phyloP scores from a whole-genome alignment of 768 basidiomycete species.

The Cytidiella melzeri region DNA sequence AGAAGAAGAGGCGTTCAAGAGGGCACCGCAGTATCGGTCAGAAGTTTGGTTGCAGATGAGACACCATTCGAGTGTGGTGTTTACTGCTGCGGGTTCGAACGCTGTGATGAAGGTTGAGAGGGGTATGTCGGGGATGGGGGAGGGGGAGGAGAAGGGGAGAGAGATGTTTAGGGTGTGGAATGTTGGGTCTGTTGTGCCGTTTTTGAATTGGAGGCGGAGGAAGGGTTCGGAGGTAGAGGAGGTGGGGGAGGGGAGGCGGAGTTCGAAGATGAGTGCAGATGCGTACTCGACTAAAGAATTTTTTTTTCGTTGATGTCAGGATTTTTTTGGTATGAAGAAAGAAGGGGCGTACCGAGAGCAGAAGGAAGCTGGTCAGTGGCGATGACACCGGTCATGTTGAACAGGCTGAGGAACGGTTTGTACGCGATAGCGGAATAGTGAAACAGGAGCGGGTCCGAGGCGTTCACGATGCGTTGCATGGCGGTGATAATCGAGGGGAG shows the following conservation, averaged over 20 bases:
- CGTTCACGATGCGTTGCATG: constrained; percentile 44
- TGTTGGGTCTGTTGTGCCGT: constrained; percentile 43
- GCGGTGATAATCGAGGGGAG: constrained; percentile 53
- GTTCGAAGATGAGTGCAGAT: constrained; percentile 52
- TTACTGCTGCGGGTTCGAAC: constrained; percentile 41
- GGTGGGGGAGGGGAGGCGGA: constrained; percentile 33
- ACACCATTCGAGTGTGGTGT: constrained; percentile 54
- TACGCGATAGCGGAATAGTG: constrained; percentile 57
- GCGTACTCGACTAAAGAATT: constrained; percentile 53
- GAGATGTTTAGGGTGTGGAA: constrained; percentile 38
- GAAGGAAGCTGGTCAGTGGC: constrained; percentile 45
- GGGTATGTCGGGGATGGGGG: constrained; percentile 37
- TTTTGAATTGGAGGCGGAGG: constrained; percentile 62
- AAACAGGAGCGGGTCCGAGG: constrained; percentile 48
- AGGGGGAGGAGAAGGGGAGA: constrained; percentile 19
- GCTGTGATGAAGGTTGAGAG: constrained; percentile 43
- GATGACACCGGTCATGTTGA: constrained; percentile 65
- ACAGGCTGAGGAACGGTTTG: constrained; percentile 72
- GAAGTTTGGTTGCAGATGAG: constrained; percentile 46
- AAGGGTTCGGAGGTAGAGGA: constrained; percentile 36
- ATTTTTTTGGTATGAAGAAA: neutral
- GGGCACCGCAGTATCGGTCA: constrained; percentile 44
- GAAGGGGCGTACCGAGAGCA: constrained; percentile 37
- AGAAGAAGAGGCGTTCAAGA: neutral
- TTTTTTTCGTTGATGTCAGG: neutral